Evolutionary conservation across 2,329 filamentous ascomycete species (phyloP).

Genomic region (Tolypocladium pustulatum): DNA sequence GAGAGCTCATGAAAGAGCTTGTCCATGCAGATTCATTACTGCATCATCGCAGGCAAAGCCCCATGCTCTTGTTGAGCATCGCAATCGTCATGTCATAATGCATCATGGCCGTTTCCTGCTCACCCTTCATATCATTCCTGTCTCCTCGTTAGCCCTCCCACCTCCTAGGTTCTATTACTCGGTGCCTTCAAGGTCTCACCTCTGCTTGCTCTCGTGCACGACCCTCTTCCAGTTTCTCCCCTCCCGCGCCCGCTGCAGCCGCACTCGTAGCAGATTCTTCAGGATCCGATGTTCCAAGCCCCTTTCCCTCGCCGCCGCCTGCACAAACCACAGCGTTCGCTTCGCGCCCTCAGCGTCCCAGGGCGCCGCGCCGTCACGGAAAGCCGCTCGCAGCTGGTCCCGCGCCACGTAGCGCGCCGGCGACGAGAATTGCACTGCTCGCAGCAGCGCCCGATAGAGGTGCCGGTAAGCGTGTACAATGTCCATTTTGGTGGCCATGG

Average conservation of each 20-base stretch:
- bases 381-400: slow-evolving; percentile 48
- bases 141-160: background rate
- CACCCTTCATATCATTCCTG: slow-evolving; percentile 10
- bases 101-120: slow-evolving; percentile 30
- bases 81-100: slow-evolving; percentile 60
- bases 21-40: background rate
- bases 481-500: slow-evolving; percentile 21
- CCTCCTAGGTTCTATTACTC: background rate
- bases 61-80: slow-evolving; percentile 67
- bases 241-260: slow-evolving; percentile 7
- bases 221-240: slow-evolving; percentile 10
- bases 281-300: slow-evolving; percentile 65
- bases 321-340: slow-evolving; percentile 61
- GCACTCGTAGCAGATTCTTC: slow-evolving; percentile 49
- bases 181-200: slow-evolving; percentile 9
- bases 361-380: slow-evolving; percentile 28
- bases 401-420: slow-evolving; percentile 55
- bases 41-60: slow-evolving; percentile 46
- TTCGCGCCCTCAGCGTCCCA: slow-evolving; percentile 43
- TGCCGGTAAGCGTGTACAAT: slow-evolving; percentile 58
- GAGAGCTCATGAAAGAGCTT: background rate
- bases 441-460: slow-evolving; percentile 56
- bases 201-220: slow-evolving; percentile 10
- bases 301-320: slow-evolving; percentile 48
- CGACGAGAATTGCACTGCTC: slow-evolving; percentile 60